Percentiles rank a stretch among this genome's conserved stretches.
These are phyloP conservation scores for Yamadazyma spencermartinsiae DNA, from an alignment of 1,139 yeast species.

Conservation along the genomic window DNA sequence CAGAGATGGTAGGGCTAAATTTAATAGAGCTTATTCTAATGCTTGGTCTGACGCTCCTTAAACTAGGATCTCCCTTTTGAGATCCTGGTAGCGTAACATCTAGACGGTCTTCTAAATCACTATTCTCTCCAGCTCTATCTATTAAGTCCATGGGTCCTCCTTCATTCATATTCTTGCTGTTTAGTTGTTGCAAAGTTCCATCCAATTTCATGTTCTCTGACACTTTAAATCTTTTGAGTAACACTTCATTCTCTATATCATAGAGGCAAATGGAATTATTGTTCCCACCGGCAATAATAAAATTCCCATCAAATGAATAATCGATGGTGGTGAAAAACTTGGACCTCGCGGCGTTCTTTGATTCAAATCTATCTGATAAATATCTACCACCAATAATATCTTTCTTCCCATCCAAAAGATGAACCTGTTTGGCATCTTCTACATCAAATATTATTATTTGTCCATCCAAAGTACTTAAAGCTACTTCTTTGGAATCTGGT, in stretches of 20 bases:
- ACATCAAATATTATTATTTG: slow-evolving; percentile 82
- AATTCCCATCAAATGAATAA: slow-evolving; percentile 87
- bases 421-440: slow-evolving; percentile 77
- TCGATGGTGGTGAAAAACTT: slow-evolving; percentile 79
- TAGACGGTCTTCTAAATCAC: slow-evolving; percentile 80
- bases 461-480: slow-evolving; percentile 89
- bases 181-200: slow-evolving; percentile 80
- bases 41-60: slow-evolving; percentile 75
- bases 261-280: slow-evolving; percentile 89
- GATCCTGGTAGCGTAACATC: slow-evolving; percentile 88
- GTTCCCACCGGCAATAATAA: slow-evolving; percentile 90
- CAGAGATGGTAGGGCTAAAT: slow-evolving; percentile 87
- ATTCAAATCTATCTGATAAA: slow-evolving; percentile 74
- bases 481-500: slow-evolving; percentile 89
- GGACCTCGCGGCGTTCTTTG: slow-evolving; percentile 80
- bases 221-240: slow-evolving; percentile 76
- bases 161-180: slow-evolving; percentile 81
- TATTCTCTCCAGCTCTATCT: slow-evolving; percentile 82
- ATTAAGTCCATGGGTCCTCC: slow-evolving; percentile 84
- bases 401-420: slow-evolving; percentile 80
- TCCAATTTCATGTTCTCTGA: slow-evolving; percentile 88
- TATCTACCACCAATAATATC: slow-evolving; percentile 91
- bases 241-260: slow-evolving; percentile 84
- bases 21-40: slow-evolving; percentile 73
- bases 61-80: slow-evolving; percentile 81